Conservation (phyloP, 2,329 filamentous ascomycete species). For the Stromatinia cepivora region DNA sequence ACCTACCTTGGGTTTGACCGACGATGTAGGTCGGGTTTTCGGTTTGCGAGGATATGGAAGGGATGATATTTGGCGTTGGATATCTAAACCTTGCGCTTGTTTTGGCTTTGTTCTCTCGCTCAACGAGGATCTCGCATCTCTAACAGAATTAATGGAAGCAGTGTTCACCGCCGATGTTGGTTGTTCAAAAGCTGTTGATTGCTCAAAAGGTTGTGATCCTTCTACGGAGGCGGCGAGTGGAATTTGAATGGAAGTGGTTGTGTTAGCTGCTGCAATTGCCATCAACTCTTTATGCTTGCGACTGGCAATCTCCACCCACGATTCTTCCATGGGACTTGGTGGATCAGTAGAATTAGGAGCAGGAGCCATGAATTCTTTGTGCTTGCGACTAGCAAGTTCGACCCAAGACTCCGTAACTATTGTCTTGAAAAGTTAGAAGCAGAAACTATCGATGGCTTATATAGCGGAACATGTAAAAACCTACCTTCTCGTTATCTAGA, state of each 20-base stretch:
- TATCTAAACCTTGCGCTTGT: background rate
- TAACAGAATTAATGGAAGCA: too few relatives aligned
- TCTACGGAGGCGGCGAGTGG: too few relatives aligned
- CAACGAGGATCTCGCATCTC: background rate
- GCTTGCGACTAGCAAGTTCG: slow-evolving; percentile 9
- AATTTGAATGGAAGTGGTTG: background rate
- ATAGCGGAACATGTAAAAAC: background rate
- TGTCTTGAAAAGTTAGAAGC: slow-evolving; percentile 9
- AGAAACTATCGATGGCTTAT: background rate
- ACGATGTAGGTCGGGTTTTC: background rate
- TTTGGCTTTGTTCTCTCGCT: background rate
- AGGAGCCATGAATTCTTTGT: background rate
- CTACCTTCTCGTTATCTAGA: background rate
- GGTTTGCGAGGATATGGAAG: background rate
- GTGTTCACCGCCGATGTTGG: too few relatives aligned
- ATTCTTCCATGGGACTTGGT: background rate
- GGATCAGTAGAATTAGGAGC: too few relatives aligned
- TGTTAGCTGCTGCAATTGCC: background rate
- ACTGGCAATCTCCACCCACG: slow-evolving; percentile 12
- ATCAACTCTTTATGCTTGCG: slow-evolving; percentile 6
- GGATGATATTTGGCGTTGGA: slow-evolving; percentile 14
- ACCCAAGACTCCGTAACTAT: background rate
- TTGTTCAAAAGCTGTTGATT: background rate
- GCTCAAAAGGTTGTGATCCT: background rate
- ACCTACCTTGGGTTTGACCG: background rate